Evolutionary conservation across 495 filamentous ascomycete genomes (phyloP).

Genomic region (Neurospora terricola): DNA sequence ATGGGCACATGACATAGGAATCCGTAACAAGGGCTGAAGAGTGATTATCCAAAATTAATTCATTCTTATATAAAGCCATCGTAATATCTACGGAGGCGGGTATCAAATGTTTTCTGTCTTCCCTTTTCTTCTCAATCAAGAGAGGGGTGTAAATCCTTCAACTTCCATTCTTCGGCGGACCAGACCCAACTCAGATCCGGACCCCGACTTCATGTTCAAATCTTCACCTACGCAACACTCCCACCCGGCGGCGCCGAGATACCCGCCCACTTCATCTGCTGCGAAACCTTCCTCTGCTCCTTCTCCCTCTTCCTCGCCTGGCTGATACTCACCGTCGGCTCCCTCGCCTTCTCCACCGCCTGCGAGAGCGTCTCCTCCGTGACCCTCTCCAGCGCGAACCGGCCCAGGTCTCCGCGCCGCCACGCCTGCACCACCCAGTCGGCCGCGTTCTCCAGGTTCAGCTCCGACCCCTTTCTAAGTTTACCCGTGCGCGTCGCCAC

Average conservation of each 20-base stretch:
- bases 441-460: constrained; percentile 64
- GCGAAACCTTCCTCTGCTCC: constrained; percentile 25
- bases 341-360: constrained; percentile 28
- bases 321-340: constrained; percentile 28
- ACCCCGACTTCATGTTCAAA: background rate
- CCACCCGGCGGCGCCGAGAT: background rate
- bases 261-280: constrained; percentile 19
- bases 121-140: background rate
- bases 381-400: constrained; percentile 73
- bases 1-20: too few species aligned
- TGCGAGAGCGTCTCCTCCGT: constrained; percentile 41
- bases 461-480: constrained; percentile 61
- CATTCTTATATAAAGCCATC: background rate
- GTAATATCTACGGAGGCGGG: background rate
- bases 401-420: constrained; percentile 65
- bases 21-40: too few species aligned
- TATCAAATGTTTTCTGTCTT: background rate
- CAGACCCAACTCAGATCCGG: background rate
- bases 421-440: constrained; percentile 79
- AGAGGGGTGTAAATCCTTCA: background rate
- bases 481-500: constrained; percentile 67
- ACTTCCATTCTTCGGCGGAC: background rate
- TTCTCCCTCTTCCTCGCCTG: constrained; percentile 38
- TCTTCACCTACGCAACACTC: background rate
- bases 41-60: too few species aligned